Evolutionary conservation across 805 yeast genomes (phyloP).

Genomic region (Metschnikowia borealis): DNA sequence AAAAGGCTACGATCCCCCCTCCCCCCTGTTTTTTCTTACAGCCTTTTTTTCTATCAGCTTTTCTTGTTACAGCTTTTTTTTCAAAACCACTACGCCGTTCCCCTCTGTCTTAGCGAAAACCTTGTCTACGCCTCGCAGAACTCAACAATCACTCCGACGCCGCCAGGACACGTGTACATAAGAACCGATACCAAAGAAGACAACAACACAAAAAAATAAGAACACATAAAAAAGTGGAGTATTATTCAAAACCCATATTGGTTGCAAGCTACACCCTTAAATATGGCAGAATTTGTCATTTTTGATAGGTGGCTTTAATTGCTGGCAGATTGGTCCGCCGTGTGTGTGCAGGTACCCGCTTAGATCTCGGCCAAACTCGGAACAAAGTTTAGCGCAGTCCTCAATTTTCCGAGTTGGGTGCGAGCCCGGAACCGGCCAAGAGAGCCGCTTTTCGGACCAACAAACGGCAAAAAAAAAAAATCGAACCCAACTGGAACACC

Average conservation of each 20-base stretch:
- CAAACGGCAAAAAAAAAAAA: no score
- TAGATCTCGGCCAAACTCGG: slow-evolving; percentile 1
- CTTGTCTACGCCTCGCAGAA: no score
- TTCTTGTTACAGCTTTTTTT: not conserved
- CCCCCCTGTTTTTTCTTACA: not conserved
- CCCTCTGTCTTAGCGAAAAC: no score
- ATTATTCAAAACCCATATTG: no score
- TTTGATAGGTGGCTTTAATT: not conserved
- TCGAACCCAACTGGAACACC: no score
- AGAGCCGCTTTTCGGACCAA: not conserved
- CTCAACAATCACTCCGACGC: not conserved
- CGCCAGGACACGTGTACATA: not conserved
- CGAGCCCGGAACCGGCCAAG: not conserved
- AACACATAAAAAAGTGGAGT: no score
- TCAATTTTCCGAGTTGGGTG: not conserved
- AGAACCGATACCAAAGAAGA: no score
- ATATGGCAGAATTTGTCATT: not conserved
- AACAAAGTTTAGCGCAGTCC: not conserved
- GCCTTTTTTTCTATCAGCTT: not conserved
- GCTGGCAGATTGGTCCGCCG: not conserved
- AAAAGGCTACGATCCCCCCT: not conserved
- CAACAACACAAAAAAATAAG: no score
- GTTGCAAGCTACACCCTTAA: no score
- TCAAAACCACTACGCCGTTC: no score
- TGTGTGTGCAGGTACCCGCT: not conserved